A percentile compares a stretch with the other conserved stretches of the same genome.
These are phyloP conservation scores for Trichosporon asahii DNA, from an alignment of 1,284 basidiomycete genomes.

Conservation along the genomic window DNA sequence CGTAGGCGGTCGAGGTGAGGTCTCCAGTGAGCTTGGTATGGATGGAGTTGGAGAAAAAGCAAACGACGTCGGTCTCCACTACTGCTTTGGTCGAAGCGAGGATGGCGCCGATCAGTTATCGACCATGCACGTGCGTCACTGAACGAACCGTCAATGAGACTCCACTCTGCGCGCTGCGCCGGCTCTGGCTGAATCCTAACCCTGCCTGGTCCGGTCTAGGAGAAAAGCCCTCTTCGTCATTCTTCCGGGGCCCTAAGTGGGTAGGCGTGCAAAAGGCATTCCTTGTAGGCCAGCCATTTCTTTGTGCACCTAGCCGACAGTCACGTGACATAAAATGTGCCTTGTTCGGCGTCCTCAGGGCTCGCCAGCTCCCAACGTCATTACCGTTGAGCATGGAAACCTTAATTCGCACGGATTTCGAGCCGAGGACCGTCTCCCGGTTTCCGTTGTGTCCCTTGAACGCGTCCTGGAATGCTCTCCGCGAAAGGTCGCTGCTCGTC, in stretches of 20 bases:
- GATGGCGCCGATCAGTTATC: slow-evolving; percentile 9
- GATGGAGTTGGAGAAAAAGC: neutral
- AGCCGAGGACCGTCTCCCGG: neutral
- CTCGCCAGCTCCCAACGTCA: neutral
- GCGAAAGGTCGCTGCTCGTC: no score
- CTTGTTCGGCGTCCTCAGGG: neutral
- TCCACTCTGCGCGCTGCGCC: neutral
- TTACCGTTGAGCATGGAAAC: neutral
- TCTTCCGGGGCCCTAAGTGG: neutral
- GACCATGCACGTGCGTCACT: slow-evolving; percentile 15
- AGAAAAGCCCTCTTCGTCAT: neutral
- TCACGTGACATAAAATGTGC: neutral
- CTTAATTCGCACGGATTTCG: neutral
- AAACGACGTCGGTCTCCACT: neutral
- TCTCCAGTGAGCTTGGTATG: neutral
- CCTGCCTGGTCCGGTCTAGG: no score
- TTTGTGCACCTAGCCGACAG: neutral
- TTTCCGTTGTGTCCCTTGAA: neutral
- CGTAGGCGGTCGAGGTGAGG: neutral
- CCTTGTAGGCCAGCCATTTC: neutral
- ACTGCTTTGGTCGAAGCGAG: slow-evolving; percentile 1
- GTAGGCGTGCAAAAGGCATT: neutral
- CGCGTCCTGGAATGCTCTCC: neutral
- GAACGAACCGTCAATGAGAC: neutral
- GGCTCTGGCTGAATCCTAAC: neutral